Evolutionary conservation across 2,329 filamentous ascomycete genomes (phyloP), one percentile per base, ranked within the genome.

Genomic region (Penicillium sp.): DNA sequence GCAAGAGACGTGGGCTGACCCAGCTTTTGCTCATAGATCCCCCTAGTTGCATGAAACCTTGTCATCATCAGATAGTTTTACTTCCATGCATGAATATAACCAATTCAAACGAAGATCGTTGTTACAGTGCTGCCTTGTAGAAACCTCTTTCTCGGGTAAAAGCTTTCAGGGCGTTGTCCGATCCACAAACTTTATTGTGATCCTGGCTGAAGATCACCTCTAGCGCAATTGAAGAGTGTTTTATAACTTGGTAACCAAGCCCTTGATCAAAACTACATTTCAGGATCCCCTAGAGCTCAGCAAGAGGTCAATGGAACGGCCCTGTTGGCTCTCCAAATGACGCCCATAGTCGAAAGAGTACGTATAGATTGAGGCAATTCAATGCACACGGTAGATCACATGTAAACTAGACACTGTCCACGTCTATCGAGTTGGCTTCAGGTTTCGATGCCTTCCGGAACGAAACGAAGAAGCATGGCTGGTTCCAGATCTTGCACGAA

Each of bases 161-260:
- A 31, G 45, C 43, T 34, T 47, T 57, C 25, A 39, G 34, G 39
- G 41, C 57, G 52, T 55, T 34, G 47, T 55, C 12, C 14, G 37
- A 56, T 56, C 50, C 49, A 50, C 49, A 55, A 63, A 63, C 60
- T 58, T 45, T 58, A 60, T 59, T 54, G 52, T 54, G 56, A 60
- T 60, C 59, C 60, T 57, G 22, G 62, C 41, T 25, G 63, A 58
- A 60, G 63, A 65, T 65, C 63, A 54, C n/a, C 43, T 35, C 39
- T 57, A 58, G 37, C 42, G 37, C 45, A 35, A 12, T 35, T 35
- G n/a, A 49, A n/a, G 8, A 28, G 25, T 10, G 17, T n/a, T 25
- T 25, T 6, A 34, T 2, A 7, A 25, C 25, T 25, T 25, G 5
- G 25, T 3, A 25, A 25, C 25, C 25, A 25, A 25, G 5, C 25